Conservation (phyloP, 2,329 filamentous ascomycete genomes). For the Dothideomycetes sp. region DNA sequence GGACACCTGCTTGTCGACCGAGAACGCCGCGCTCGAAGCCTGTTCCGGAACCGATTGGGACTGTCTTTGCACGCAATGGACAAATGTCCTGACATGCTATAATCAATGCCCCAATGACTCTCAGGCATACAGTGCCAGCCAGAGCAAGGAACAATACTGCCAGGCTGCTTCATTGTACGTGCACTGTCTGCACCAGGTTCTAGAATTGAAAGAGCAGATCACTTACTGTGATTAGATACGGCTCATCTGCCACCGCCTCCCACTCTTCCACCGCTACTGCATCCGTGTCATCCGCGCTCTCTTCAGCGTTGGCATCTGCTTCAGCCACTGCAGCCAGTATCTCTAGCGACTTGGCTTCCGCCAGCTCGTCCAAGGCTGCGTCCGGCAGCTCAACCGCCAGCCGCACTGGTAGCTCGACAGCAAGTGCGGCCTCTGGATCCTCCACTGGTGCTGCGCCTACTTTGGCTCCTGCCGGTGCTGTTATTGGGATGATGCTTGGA, state of each 20-base stretch:
- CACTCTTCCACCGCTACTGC: conserved; percentile 3
- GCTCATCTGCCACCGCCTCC: conserved; percentile 1
- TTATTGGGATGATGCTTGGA: conserved; percentile 7
- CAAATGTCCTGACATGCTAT: conserved; percentile 38
- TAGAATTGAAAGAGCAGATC: neutral
- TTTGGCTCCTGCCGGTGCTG: conserved; percentile 7
- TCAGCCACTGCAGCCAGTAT: conserved; percentile 1
- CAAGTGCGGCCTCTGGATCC: neutral
- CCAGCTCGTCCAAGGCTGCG: neutral
- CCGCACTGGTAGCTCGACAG: neutral
- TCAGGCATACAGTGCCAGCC: conserved; percentile 4
- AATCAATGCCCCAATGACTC: conserved; percentile 46
- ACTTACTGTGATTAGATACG: conserved; percentile 1
- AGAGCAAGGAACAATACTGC: conserved; percentile 8
- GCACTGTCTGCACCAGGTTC: too few relatives aligned
- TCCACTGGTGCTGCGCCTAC: conserved; percentile 8
- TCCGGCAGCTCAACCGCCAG: neutral
- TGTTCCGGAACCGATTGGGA: conserved; percentile 40
- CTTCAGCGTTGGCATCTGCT: neutral
- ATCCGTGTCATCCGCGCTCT: conserved; percentile 1
- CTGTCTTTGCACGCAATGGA: conserved; percentile 49
- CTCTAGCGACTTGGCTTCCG: neutral
- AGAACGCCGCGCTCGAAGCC: conserved; percentile 28
- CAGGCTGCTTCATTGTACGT: conserved; percentile 8
- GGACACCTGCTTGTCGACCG: conserved; percentile 34